phyloP scores from a whole-genome alignment of 805 yeast species.

The Teunomyces cretensis region DNA sequence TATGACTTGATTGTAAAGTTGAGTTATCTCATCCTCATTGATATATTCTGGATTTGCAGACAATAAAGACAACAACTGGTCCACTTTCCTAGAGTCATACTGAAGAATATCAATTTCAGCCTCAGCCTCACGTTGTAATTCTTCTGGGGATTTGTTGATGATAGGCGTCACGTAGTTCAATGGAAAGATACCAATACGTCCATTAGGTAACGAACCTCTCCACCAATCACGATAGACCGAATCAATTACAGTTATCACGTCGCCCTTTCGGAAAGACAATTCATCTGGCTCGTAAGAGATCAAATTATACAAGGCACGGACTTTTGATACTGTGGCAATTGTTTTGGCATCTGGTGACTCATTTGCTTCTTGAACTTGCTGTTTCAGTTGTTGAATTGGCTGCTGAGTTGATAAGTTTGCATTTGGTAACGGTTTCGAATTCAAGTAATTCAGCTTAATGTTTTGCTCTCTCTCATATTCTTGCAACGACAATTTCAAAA shows the following conservation, averaged over 20 bases:
- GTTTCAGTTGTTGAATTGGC: constrained; percentile 5
- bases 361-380: not conserved
- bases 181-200: constrained; percentile 86
- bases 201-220: constrained; percentile 76
- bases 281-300: constrained; percentile 81
- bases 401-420: constrained; percentile 11
- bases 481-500: constrained; percentile 67
- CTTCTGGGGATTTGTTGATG: constrained; percentile 62
- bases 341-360: constrained; percentile 25
- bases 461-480: constrained; percentile 51
- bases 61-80: constrained; percentile 61
- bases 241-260: constrained; percentile 82
- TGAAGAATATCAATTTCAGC: constrained; percentile 55
- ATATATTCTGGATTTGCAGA: constrained; percentile 34
- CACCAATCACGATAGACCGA: constrained; percentile 94
- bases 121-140: constrained; percentile 49
- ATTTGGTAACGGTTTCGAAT: constrained; percentile 38
- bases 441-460: constrained; percentile 24
- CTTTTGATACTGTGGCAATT: constrained; percentile 56
- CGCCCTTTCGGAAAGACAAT: constrained; percentile 82
- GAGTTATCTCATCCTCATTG: constrained; percentile 66
- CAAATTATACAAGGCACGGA: constrained; percentile 82
- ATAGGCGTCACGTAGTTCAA: constrained; percentile 85
- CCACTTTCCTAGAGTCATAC: constrained; percentile 58
- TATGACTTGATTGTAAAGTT: constrained; percentile 67